A percentile compares a stretch with the other conserved stretches of the same genome.
Evolutionary conservation across 2,329 filamentous ascomycete genomes (phyloP).

Genomic region (Microdochium bolleyi): DNA sequence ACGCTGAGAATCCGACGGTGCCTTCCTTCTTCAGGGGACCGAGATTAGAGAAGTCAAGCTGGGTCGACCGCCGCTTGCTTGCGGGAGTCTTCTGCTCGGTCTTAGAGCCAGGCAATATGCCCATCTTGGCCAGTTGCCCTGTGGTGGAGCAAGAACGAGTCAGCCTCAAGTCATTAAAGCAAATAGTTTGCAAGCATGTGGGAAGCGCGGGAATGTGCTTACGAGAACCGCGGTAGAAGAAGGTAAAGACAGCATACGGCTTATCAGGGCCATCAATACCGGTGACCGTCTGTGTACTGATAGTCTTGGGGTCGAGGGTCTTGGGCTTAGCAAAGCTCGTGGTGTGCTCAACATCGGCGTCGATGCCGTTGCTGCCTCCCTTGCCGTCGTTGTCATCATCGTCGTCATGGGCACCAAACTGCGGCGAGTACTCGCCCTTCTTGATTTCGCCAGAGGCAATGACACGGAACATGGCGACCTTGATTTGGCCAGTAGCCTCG

Average conservation of each 20-base stretch:
- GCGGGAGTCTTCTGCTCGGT: conserved; percentile 51
- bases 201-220: conserved; percentile 30
- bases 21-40: conserved; percentile 80
- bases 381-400: conserved; percentile 61
- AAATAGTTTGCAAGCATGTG: neutral
- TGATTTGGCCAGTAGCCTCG: conserved; percentile 95
- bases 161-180: neutral
- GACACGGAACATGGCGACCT: conserved; percentile 92
- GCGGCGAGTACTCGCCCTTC: conserved; percentile 93
- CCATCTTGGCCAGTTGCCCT: conserved; percentile 97
- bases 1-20: conserved; percentile 82
- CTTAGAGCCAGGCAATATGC: conserved; percentile 67
- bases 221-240: conserved; percentile 95
- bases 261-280: conserved; percentile 94
- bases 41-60: conserved; percentile 78
- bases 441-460: conserved; percentile 95
- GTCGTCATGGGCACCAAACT: conserved; percentile 94
- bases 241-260: conserved; percentile 94
- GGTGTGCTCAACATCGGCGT: conserved; percentile 88
- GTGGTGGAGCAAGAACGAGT: neutral
- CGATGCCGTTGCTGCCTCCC: conserved; percentile 51
- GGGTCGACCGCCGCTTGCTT: conserved; percentile 72
- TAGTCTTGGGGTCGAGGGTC: conserved; percentile 89
- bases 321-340: conserved; percentile 97
- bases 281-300: conserved; percentile 98